Conservation (phyloP, 2,329 filamentous ascomycete genomes). For the Cladobotryum protrusum region DNA sequence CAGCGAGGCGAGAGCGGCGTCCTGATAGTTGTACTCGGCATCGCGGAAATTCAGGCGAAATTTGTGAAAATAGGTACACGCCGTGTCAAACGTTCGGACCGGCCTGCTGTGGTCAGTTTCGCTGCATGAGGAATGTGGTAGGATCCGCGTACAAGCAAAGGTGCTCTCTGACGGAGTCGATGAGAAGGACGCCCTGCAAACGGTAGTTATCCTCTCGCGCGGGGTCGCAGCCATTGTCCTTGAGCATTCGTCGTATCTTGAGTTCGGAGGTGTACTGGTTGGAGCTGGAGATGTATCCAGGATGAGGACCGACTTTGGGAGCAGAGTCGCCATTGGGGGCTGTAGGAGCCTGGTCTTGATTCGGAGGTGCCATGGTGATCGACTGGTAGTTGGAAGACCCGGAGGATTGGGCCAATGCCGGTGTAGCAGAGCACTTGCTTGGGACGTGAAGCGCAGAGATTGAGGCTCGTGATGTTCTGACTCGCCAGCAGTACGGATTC, state of each 20-base stretch:
- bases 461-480: no score
- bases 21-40: conserved; percentile 76
- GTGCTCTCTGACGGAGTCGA: conserved; percentile 74
- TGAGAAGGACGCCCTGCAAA: conserved; percentile 80
- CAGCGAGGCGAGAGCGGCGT: conserved; percentile 80
- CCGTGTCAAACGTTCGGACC: conserved; percentile 85
- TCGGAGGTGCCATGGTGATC: conserved; percentile 9
- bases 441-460: neutral
- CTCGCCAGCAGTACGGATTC: no score
- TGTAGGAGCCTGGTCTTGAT: neutral
- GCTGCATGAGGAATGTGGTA: conserved; percentile 1
- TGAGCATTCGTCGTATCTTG: conserved; percentile 66
- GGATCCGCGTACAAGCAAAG: conserved; percentile 63
- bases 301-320: conserved; percentile 34
- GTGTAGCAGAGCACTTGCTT: neutral
- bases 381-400: neutral
- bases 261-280: conserved; percentile 78
- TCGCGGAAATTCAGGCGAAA: conserved; percentile 84
- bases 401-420: conserved; percentile 13
- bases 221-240: conserved; percentile 63
- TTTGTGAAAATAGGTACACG: conserved; percentile 87
- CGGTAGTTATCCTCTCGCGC: conserved; percentile 74
- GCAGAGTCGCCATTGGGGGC: conserved; percentile 13
- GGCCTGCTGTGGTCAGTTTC: conserved; percentile 47
- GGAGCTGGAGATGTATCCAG: conserved; percentile 43